Evolutionary conservation across 331 rosid species (phyloP).

Genomic region (Spiraea crenata): DNA sequence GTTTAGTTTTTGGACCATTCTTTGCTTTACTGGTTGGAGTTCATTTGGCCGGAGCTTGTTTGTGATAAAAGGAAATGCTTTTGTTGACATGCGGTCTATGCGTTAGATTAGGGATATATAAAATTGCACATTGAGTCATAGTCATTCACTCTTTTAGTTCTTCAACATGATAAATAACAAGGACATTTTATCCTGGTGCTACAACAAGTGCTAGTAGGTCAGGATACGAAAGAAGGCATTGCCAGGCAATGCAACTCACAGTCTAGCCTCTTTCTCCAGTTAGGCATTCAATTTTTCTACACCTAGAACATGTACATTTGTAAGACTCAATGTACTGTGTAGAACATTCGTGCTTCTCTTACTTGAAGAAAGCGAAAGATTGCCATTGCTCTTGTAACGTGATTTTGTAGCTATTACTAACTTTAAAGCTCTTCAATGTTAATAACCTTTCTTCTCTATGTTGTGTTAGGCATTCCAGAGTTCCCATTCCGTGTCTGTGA

Average conservation of each 20-base stretch:
- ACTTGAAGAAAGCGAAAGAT: neutral
- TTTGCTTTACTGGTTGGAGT: neutral
- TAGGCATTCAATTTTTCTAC: neutral
- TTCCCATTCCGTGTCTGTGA: slow-evolving; percentile 22
- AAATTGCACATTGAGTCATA: slow-evolving; percentile 2
- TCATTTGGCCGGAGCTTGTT: neutral
- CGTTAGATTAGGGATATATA: neutral
- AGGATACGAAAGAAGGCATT: slow-evolving; percentile 2
- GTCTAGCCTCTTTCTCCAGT: slow-evolving; percentile 6
- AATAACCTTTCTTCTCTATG: slow-evolving; percentile 10
- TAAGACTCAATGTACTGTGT: neutral
- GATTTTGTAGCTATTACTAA: neutral
- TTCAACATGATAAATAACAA: neutral
- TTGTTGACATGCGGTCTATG: too few relatives aligned
- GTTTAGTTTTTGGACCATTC: slow-evolving; percentile 5
- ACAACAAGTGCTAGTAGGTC: slow-evolving; percentile 4
- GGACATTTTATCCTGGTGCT: neutral
- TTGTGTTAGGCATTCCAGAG: slow-evolving; percentile 38
- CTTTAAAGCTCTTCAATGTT: neutral
- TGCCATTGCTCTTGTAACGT: neutral
- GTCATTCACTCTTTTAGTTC: slow-evolving; percentile 1
- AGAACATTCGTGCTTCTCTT: neutral
- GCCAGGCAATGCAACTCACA: neutral
- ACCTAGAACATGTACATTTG: neutral
- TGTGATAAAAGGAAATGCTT: neutral